Evolutionary conservation across 2,329 filamentous ascomycete species (phyloP), one percentile per base, ranked within the genome.

Genomic region (Stagonosporopsis rhizophila): DNA sequence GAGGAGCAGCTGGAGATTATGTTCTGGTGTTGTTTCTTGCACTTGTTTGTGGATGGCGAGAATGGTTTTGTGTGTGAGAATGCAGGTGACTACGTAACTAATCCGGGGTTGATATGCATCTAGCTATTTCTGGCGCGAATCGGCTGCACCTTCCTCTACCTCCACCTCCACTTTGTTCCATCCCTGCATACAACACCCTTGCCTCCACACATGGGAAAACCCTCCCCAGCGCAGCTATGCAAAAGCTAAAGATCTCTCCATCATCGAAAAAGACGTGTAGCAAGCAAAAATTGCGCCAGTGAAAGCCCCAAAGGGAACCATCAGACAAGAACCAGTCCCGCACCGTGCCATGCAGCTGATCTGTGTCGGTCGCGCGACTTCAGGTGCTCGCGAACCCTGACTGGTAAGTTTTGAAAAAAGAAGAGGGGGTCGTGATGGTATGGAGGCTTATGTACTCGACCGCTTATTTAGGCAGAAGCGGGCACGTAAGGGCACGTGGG

Each of bases 331-430:
- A 37, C 47, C 53, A 51, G 53, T 47, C 53, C 53, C 41, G 41
- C 53, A 51, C 15, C 28, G 52, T 56, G 28, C 52, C 2, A 50
- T 56, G 52, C 52, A 56, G 45, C 52, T 50, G 45, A 50, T 49
- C n/a, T 28, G 17, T 54, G 52, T 32, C 52, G 52, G 46, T 51
- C 52, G 23, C 40, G 22, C 52, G 46, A 23, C 34, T 50, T 50
- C 52, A 20, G 40, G 40, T 45, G 34, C 46, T 44, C 40, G 52
- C 35, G 40, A 35, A 50, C 45, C 52, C 39, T 45, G 52, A 45
- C 39, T 45, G 40, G n/a, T 40, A 49, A 46, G 35, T 51, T 42
- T 44, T 32, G 23, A 7, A 20, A 34, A 34, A 28, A 39, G 17
- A 11, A 28, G 8, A 28, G 23, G 4, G 3, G 1, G 7, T 17